phyloP scores from a whole-genome alignment of 495 filamentous ascomycete genomes.

The Neurospora hispaniola region DNA sequence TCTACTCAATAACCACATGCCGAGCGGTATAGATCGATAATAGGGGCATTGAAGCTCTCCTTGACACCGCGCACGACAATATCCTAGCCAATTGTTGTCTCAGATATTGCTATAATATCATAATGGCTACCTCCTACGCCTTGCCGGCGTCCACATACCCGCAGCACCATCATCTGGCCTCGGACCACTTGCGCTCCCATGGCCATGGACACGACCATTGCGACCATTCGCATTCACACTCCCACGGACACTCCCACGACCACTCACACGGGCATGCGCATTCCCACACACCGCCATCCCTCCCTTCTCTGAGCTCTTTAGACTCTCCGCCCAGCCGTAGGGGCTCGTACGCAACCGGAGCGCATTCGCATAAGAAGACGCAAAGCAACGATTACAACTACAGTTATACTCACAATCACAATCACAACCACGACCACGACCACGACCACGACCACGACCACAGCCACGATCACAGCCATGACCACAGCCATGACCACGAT shows the following conservation, averaged over 20 bases:
- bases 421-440: slow-evolving; percentile 13
- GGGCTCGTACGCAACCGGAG: slow-evolving; percentile 13
- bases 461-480: slow-evolving; percentile 16
- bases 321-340: slow-evolving; percentile 14
- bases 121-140: slow-evolving; percentile 41
- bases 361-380: slow-evolving; percentile 15
- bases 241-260: slow-evolving; percentile 28
- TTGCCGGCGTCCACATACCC: slow-evolving; percentile 38
- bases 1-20: background rate
- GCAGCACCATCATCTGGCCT: slow-evolving; percentile 30
- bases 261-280: slow-evolving; percentile 25
- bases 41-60: slow-evolving; percentile 17
- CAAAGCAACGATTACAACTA: slow-evolving; percentile 18
- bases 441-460: slow-evolving; percentile 5
- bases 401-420: slow-evolving; percentile 26
- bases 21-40: background rate
- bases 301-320: slow-evolving; percentile 12
- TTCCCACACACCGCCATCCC: slow-evolving; percentile 22
- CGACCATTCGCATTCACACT: slow-evolving; percentile 26
- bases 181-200: slow-evolving; percentile 16
- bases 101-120: background rate
- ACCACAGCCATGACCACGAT: slow-evolving; percentile 18
- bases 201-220: slow-evolving; percentile 22
- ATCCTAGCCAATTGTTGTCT: background rate
- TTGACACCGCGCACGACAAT: background rate